phyloP scores from a whole-genome alignment of 169 alveolate species.

The Eimeria tenella region DNA sequence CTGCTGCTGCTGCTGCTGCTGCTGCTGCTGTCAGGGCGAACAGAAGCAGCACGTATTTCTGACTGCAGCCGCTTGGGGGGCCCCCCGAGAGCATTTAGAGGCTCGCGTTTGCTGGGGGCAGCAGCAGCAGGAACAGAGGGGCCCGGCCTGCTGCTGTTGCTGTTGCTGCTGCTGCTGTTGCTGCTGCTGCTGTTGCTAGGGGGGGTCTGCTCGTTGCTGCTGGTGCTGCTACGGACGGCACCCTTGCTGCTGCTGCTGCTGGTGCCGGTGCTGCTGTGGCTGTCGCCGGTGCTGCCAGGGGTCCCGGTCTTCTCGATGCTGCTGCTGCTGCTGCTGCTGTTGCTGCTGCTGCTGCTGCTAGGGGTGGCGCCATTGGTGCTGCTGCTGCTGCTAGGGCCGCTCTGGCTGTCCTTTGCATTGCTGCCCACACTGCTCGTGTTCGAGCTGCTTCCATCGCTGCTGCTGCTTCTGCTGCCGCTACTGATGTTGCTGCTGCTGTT shows the following conservation, averaged over 20 bases:
- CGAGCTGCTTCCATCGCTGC: too few relatives aligned
- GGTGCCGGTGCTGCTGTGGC: background rate
- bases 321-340: conserved; percentile 17
- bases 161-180: conserved; percentile 15
- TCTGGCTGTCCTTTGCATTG: too few relatives aligned
- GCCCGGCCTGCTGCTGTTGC: background rate
- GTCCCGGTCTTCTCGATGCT: background rate
- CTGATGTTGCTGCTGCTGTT: conserved; percentile 18
- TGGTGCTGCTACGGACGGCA: background rate
- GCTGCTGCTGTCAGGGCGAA: conserved; percentile 22
- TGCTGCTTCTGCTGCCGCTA: too few relatives aligned
- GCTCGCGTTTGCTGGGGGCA: conserved; percentile 19
- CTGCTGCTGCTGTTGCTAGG: background rate
- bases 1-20: conserved; percentile 41
- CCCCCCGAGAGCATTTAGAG: conserved; percentile 20
- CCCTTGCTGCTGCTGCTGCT: background rate
- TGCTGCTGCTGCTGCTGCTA: conserved; percentile 6
- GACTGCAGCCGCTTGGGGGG: conserved; percentile 29
- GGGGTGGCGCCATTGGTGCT: background rate
- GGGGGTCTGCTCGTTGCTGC: conserved; percentile 11
- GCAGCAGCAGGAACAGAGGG: background rate
- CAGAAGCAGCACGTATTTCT: conserved; percentile 32
- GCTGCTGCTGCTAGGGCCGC: too few relatives aligned
- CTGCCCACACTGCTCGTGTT: too few relatives aligned
- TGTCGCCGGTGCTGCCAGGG: background rate